These are phyloP conservation scores for Ascoidea rubescens DNA, from an alignment of 805 yeast genomes.

Conservation along the genomic window DNA sequence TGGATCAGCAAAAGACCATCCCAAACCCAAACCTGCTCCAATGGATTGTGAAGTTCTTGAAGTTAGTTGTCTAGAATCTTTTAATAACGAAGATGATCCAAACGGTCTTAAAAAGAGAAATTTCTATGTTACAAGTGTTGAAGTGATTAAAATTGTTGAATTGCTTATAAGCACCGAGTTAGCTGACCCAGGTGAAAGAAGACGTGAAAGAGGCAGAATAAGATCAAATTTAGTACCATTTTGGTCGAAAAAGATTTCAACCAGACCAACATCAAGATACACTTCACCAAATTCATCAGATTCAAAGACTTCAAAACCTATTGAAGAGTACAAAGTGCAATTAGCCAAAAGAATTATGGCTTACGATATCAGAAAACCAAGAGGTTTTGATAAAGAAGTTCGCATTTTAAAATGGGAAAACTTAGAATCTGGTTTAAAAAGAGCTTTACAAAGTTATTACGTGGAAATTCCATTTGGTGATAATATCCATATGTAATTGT, in stretches of 20 bases:
- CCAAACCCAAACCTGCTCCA: constrained; percentile 23
- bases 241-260: constrained; percentile 45
- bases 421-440: constrained; percentile 41
- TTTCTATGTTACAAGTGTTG: constrained; percentile 49
- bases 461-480: constrained; percentile 33
- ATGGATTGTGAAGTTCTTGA: constrained; percentile 37
- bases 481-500: neutral
- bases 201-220: constrained; percentile 53
- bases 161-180: constrained; percentile 37
- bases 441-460: constrained; percentile 55
- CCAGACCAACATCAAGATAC: constrained; percentile 14
- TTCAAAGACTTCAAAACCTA: neutral
- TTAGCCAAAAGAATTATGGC: constrained; percentile 53
- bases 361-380: constrained; percentile 45
- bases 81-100: constrained; percentile 18
- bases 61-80: constrained; percentile 44
- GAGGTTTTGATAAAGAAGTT: constrained; percentile 59
- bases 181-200: constrained; percentile 33
- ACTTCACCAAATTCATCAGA: neutral
- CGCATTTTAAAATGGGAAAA: constrained; percentile 48
- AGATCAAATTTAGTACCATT: constrained; percentile 54
- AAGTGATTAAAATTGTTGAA: constrained; percentile 53
- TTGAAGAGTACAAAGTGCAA: neutral
- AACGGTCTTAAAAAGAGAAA: constrained; percentile 13
- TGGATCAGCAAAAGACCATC: constrained; percentile 36